Evolutionary conservation across 768 basidiomycete species (phyloP), one percentile per base, ranked within the genome.

Genomic region (Suillus sp.): DNA sequence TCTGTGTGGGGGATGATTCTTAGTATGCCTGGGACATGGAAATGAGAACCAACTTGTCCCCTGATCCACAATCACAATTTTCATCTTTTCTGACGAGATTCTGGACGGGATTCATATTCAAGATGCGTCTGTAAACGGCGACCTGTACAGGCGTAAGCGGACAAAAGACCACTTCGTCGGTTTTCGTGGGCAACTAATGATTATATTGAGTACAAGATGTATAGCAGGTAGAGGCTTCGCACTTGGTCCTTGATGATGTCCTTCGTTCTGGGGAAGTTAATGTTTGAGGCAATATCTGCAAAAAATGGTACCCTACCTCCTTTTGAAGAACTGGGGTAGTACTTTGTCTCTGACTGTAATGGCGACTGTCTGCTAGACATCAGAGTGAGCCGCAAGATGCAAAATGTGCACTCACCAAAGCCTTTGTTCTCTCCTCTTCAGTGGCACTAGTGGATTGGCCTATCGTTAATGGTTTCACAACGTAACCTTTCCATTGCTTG

Each of bases 91-190:
- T 79, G 25, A 95, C 75, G 58, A 97, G 77, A 65, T 89, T 87
- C 69, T 91, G 86, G 10, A 97, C 84, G 6, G 85, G 80, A 7
- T 81, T 79, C 68, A 83, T 85, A n/a, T 74, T 75, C 27, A 96
- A 77, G 38, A 96, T 80, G 6, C 83, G 81, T 67, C 86, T 90
- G 74, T 97, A 96, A 1, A 88, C 91, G 18, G 74, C 71, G 34
- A 87, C 83, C 75, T 97, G 96, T 40, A 77, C 80, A 0, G 78
- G 63, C 0, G 91, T 91, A 56, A 99, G 77, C 18, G 95, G 96
- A 70, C 96, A 99, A 70, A 98, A 96, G 6, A 97, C 93, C 16
- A 98, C 91, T 70, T 94, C 81, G 67, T 99, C 96, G 0, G 83
- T 83, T 79, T 99, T 99, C 65, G 82, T 81, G 1, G 96, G 96